A percentile compares a stretch with the other conserved stretches of the same genome.
phyloP scores from a whole-genome alignment of 1,139 yeast species.

The Protomyces inouyei region DNA sequence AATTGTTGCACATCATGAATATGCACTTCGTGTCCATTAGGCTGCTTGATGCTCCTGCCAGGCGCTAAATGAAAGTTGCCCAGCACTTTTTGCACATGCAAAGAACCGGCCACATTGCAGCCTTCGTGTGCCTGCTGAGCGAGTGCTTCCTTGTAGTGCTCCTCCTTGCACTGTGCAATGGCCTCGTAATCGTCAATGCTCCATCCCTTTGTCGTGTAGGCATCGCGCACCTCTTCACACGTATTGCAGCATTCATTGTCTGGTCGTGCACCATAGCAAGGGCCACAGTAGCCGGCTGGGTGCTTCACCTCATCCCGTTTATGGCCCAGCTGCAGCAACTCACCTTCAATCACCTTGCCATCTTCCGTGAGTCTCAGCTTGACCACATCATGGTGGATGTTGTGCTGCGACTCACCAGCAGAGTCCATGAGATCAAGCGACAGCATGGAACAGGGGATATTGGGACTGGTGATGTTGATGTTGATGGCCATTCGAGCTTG shows the following conservation, averaged over 20 bases:
- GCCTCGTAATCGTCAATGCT: conserved; percentile 82
- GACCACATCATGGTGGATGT: conserved; percentile 65
- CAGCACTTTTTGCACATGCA: conserved; percentile 74
- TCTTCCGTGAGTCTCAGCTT: conserved; percentile 56
- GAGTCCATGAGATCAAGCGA: conserved; percentile 66
- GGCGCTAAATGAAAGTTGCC: conserved; percentile 96
- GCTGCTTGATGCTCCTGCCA: conserved; percentile 58
- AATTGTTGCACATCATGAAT: conserved; percentile 75
- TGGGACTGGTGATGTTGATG: conserved; percentile 74
- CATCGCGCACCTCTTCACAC: conserved; percentile 73
- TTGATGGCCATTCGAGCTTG: conserved; percentile 65
- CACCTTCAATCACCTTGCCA: conserved; percentile 43
- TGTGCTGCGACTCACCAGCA: conserved; percentile 76
- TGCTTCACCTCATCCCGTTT: conserved; percentile 32
- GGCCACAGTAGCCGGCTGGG: conserved; percentile 60
- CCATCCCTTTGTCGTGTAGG: conserved; percentile 77
- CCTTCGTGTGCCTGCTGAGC: conserved; percentile 68
- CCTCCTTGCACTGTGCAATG: conserved; percentile 83
- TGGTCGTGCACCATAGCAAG: conserved; percentile 75
- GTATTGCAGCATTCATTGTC: conserved; percentile 66
- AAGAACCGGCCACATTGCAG: conserved; percentile 75
- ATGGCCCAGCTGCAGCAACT: conserved; percentile 35
- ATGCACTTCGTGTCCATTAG: conserved; percentile 49
- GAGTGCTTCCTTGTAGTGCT: conserved; percentile 68
- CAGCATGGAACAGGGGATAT: conserved; percentile 67